Conservation (phyloP, 495 filamentous ascomycete species). For the Bathelium albidoporum region DNA sequence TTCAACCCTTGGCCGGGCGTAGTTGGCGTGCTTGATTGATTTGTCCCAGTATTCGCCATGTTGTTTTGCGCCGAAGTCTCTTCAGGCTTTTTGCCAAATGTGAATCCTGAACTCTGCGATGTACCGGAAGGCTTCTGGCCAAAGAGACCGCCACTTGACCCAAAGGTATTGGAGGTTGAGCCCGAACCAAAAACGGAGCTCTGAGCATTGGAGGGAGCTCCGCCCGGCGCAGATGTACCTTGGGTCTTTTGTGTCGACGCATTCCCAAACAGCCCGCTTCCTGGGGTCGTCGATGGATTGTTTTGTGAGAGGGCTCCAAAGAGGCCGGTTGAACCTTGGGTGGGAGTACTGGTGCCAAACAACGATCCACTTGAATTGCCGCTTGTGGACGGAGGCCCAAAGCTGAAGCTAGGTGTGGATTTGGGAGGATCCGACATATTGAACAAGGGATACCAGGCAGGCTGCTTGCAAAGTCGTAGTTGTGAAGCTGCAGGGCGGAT, state of each 20-base stretch:
- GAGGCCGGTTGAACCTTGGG: neutral
- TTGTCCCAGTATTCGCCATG: neutral
- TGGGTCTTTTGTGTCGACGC: neutral
- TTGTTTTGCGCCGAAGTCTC: neutral
- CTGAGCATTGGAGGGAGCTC: neutral
- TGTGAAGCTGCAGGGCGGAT: neutral
- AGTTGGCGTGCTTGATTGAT: neutral
- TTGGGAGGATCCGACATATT: conserved; percentile 23
- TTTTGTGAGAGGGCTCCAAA: neutral
- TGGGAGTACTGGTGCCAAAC: neutral
- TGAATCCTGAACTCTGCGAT: conserved; percentile 11
- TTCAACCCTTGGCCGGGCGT: conserved; percentile 1
- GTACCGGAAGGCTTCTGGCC: conserved; percentile 3
- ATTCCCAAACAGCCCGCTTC: neutral
- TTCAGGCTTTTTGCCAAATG: conserved; percentile 16
- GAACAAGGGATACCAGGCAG: neutral
- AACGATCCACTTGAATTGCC: neutral
- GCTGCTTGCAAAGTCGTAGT: neutral
- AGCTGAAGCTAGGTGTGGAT: conserved; percentile 6
- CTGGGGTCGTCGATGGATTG: neutral
- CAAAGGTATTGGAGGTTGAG: conserved; percentile 1
- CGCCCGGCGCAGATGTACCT: neutral
- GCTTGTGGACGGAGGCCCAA: neutral
- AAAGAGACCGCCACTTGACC: conserved; percentile 2
- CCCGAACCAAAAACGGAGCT: conserved; percentile 6